Evolutionary conservation across 805 yeast species (phyloP), one percentile per base, ranked within the genome.

Genomic region (Candida jianshihensis): DNA sequence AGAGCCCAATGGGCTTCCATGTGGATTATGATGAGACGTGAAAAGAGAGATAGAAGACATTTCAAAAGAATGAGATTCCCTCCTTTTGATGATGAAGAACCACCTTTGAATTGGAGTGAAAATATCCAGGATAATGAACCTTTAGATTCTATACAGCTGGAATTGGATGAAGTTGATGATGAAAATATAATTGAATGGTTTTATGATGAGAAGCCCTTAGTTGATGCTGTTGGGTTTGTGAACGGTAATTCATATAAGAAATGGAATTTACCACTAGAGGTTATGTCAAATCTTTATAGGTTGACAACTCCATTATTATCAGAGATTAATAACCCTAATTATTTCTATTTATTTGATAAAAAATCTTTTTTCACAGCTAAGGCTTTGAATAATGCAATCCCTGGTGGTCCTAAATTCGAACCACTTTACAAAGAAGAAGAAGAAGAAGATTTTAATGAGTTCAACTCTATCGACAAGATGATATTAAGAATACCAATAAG

Each of bases 51-150:
- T 54, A 71, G 97, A 47, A 66, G 77, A 24, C 94, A 85, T 54
- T 90, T 92, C 61, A 83, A 86, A 51, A 73, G 99, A 46, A 80
- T 92, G 85, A 71, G 87, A 38, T 84, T 92, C 47, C 99, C 99
- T 1, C 89, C 95, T 0, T 88, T 90, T 61, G 98, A 92, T 58
- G 99, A 92, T 54, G 98, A 92, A 57, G 97, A 90, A 56, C 96
- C 96, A 0, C 94, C 95, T 1, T 53, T 89, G 22, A 74, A 80
- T 38, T 92, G 85, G 78, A 51, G 77, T n/a, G 94, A 87, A 38
- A 81, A 83, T 49, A 63, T 88, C 12, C 81, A 84, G 42, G 81
- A 76, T 13, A 61, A 78, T 1, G 89, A 82, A 34, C 79, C 86
- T 0, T 68, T 75, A 6, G 90, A 81, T n/a, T 69, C 90, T 0